Evolutionary conservation across 768 basidiomycete genomes (phyloP), one percentile per base, ranked within the genome.

Genomic region (Hypholoma fasciculare): DNA sequence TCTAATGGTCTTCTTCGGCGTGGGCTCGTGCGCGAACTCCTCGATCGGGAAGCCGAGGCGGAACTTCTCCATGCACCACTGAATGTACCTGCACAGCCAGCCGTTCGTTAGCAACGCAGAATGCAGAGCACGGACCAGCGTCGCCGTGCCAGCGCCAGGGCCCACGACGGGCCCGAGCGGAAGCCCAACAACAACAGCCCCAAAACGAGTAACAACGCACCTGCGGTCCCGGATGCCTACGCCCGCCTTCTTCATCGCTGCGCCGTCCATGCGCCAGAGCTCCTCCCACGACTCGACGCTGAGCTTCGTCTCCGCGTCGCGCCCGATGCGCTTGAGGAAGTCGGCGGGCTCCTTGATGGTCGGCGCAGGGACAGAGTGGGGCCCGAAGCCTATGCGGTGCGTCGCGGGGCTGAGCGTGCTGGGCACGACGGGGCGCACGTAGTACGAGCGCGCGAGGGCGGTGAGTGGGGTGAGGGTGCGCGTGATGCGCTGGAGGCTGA

Each of bases 11-110:
- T 91, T 94, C 72, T 84, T 89, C n/a, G 88, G 82, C 63, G 69
- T 81, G 11, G 80, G 70, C 52, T 85, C 83, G 63, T 90, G 83
- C 6, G 87, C 86, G 68, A 91, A 90, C 8, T 80, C 77, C 17
- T 76, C 67, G 2, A 89, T 76, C 1, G 84, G 74, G 26, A 76
- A 65, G 1, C 83, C 85, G 52, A 76, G 75, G 23, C 90, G 80
- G 70, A 80, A 94, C 67, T 91, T 93, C 67, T 90, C 85, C 86
- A 92, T 86, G 63, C 86, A 86, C 92, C 91, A 93, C 7, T 93
- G 74, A 56, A 93, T 84, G 65, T 94, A 94, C 67, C 92, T 94
- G 42, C 19, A n/a, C 8, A 17, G 9, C 30, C 30, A 34, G 23
- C 30, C 30, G 9, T 42, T 46, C 38, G 46, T 30, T 42, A 23